phyloP scores from a whole-genome alignment of 306 rosid species.

The Quercus robur region DNA sequence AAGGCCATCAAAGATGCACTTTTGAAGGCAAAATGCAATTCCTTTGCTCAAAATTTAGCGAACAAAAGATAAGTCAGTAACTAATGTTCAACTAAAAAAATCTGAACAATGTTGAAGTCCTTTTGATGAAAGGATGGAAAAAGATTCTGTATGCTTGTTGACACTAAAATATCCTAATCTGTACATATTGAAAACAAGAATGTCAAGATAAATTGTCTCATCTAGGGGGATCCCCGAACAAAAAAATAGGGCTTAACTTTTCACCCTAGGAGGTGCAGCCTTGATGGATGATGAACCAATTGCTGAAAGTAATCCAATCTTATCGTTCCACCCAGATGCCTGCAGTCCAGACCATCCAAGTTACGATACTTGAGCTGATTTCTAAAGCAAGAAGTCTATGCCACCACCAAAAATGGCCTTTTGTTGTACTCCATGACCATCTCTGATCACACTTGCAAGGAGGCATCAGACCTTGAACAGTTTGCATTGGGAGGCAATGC shows the following conservation, averaged over 20 bases:
- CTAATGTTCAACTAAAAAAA: constrained; percentile 31
- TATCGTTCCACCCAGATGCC: constrained; percentile 36
- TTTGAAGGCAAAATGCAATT: constrained; percentile 2
- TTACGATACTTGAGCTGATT: constrained; percentile 4
- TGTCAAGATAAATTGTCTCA: constrained; percentile 49
- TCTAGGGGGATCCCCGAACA: constrained; percentile 46
- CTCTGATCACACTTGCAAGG: constrained; percentile 20
- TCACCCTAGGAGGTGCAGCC: constrained; percentile 39
- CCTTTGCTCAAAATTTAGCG: constrained; percentile 27
- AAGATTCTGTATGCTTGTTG: constrained; percentile 54
- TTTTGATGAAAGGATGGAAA: constrained; percentile 36
- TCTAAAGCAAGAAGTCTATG: neutral
- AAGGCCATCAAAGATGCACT: neutral
- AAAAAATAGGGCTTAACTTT: constrained; percentile 50
- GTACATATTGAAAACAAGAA: constrained; percentile 55
- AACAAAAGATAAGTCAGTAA: constrained; percentile 31
- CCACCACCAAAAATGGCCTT: constrained; percentile 7
- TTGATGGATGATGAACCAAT: constrained; percentile 40
- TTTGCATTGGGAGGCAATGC: constrained; percentile 19
- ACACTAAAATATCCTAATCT: constrained; percentile 77
- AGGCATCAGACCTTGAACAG: constrained; percentile 3
- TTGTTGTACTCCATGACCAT: constrained; percentile 7
- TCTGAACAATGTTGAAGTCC: constrained; percentile 19
- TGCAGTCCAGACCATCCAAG: constrained; percentile 25
- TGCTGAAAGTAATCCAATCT: constrained; percentile 31